Evolutionary conservation across 495 filamentous ascomycete species (phyloP), one percentile per base, ranked within the genome.

Genomic region (Penicillium dipodomyicola): DNA sequence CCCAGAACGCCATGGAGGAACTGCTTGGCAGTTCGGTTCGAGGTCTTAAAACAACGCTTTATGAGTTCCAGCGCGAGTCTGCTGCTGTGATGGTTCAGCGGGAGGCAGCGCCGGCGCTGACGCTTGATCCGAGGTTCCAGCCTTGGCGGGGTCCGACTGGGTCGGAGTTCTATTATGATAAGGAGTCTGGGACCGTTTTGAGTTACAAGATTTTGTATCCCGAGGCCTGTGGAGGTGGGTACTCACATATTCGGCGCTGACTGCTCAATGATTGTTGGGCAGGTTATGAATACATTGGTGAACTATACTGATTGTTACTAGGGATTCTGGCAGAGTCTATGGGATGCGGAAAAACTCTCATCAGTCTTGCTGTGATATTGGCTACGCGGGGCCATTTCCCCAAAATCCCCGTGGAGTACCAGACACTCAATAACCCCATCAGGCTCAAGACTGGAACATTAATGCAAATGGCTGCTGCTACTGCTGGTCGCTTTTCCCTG

Each of bases 81-180:
- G 90, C 89, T 11, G 90, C 91, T 8, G 66, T 85, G 32, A 97
- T 97, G 92, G 69, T 96, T 22, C 88, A 96, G 62, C 84, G 87
- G 46, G 93, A 97, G 68, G 69, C 79, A 10, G 79, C 86, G 27
- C 83, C 89, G 5, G 72, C 75, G 11, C 77, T 79, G 48, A 77
- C 83, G 43, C 70, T 90, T 14, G 92, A 97, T 73, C 90, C 92
- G 10, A 83, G 92, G 6, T 73, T 96, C 6, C 77, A 81, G 49
- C 58, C 68, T 2, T 72, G 77, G 20, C 57, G 64, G 4, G 82
- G 86, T 44, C 90, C 89, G 30, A 72, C 71, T 10, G 89, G 87
- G 3, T 58, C 72, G 17, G 63, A 72, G 2, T 96, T 84, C 71
- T 96, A 89, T 61, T 89, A 86, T 57, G 87, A 92, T 50, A 72